Base-by-base conservation (phyloP, 495 filamentous ascomycete species). In the Lasiosphaeria hispida region DNA sequence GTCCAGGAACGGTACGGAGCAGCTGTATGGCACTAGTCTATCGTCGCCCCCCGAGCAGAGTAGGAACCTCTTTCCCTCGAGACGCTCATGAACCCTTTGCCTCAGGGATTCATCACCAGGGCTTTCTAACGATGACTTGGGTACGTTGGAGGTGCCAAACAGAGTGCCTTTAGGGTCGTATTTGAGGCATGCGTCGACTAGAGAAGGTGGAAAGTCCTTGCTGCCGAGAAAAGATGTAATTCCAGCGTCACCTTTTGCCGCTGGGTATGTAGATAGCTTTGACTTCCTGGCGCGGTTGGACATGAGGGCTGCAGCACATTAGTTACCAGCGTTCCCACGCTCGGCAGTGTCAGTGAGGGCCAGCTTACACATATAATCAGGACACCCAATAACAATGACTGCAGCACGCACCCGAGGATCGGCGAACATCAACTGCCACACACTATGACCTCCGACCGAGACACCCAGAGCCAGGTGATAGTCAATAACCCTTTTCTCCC, bases 371-470 rank as follows among this genome's bases (percentile, higher is more conserved):
- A 85, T 80, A 65, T 87, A 96, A 72, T 98, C 93, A 0, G 93
- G 90, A 69, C 91, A 96, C 13, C 93, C 94, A 51, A 98, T 88
- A 36, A 96, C 80, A 19, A 89, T 77, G 8, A 95, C 82, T 0
- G 82, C 91, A 3, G 90, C 85, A 7, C 76, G 84, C 40, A 97
- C 80, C 53, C 92, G 80, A 33, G 88, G 83, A 19, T 96, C 92
- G 38, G 86, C 82, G 41, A 96, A 78, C 38, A 96, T 68, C 10
- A 85, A 77, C 63, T 92, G 86, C 88, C 93, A 98, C 0, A 88
- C 87, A 17, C 89, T 85, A 67, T 98, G 94, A 3, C 90, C 94
- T 8, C 94, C 94, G 0, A 97, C 77, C 5, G 88, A 92, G 11
- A 96, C 78, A 0, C 94, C 94, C 6, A 94, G 73, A 3, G 87